Evolutionary conservation across 2,329 filamentous ascomycete species (phyloP), one percentile per base, ranked within the genome.

Genomic region (Fusarium subglutinans): DNA sequence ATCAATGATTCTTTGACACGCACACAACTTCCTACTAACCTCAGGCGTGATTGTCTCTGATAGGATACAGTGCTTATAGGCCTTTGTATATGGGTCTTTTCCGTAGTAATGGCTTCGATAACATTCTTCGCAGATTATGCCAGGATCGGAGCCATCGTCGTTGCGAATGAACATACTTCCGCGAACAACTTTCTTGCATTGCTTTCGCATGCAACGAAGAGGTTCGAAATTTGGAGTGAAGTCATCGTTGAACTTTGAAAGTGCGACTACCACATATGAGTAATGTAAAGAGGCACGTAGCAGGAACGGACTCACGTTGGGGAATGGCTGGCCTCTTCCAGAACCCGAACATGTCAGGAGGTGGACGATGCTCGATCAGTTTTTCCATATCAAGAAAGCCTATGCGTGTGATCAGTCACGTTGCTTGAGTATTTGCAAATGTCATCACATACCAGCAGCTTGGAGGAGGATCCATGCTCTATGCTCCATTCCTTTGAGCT

Each of bases 251-350:
- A 76, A 59, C 24, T 61, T 60, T 18, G 72, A 63, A 7, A 76
- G 51, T 18, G 63, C 12, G 28, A 76, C 73, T 76, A 17, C 12
- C 6, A n/a, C 20, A 8, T n/a, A 11, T 54, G 18, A 62, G 53
- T 44, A 40, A 28, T 18, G 24, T 6, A 26, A 4, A n/a, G 1
- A 3, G 35, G 24, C 17, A 22, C 8, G 3, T 13, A 11, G 4
- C 17, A 6, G 41, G 24, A 18, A 43, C 9, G 20, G 51, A 59
- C 66, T 71, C 43, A 74, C 73, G 70, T 50, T 76, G 74, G 24
- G 74, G 73, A 30, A 74, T 74, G 10, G 74, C 73, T n/a, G 74
- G 74, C 18, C 65, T 63, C 48, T 75, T 76, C 72, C 72, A 73
- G 30, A 71, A 71, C 2, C 72, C 65, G 22, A 75, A 47, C 22